Evolutionary conservation across 331 rosid genomes (phyloP), one percentile per base, ranked within the genome.

Genomic region (Erythrophleum ivorense): DNA sequence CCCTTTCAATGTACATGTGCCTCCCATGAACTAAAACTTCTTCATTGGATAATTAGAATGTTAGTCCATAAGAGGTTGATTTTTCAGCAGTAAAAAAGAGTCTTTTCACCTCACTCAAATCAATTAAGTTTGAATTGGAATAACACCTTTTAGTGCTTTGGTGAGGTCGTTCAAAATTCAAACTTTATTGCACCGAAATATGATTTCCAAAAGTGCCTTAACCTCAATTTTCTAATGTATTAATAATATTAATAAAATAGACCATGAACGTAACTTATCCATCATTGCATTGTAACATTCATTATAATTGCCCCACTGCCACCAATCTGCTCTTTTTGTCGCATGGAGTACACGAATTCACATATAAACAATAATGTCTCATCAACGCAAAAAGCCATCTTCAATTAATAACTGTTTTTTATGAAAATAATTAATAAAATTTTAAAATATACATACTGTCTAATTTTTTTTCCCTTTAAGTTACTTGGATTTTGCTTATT

Each of bases 151-250:
- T 19, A 4, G 75, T 46, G 57, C 75, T 24, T 70, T 70, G 6
- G 1, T 45, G 40, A 70, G 18, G 57, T 45, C 19, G 53, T 4
- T 9, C 9, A 11, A 19, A 45, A 70, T 21, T 45, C 75, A 21
- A 70, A 70, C 75, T 70, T 68, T 21, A 45, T 21, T 45, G 75
- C 75, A 70, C 75, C 75, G 75, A 70, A 70, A 70, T 21, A 12
- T 45, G 75, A 21, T 46, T 24, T 13, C 6, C 41, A 24, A 21
- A 68, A 11, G 40, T 46, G 58, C 6, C 57, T 67, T 24, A 46
- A 55, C n/a, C 71, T 65, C 49, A 65, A 65, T 2, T 38, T 65
- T 65, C 68, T 31, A 62, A 63, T 14, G 9, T 34, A 6, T 5
- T 41, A 41, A 4, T 5, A 41, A 41, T 41, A 41, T 41, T 34